A percentile compares a stretch with the other conserved stretches of the same genome.
Conservation (phyloP, 352 stramenopile species). For the Elongisporangium undulatum region DNA sequence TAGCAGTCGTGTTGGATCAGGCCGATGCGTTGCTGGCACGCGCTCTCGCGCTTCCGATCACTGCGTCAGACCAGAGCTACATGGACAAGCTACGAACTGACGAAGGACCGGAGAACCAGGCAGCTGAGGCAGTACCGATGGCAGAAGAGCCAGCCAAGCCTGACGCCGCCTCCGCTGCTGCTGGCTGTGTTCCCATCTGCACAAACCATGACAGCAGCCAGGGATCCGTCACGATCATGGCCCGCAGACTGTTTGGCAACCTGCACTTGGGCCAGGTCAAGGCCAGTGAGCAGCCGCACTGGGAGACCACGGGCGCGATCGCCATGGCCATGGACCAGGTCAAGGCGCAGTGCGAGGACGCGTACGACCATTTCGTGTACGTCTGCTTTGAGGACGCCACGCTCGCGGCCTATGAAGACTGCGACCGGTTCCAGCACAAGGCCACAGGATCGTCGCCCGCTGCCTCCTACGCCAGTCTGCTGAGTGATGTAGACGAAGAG, state of each 20-base stretch:
- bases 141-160: background rate
- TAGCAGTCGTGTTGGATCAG: constrained; percentile 12
- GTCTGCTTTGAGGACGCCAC: constrained; percentile 18
- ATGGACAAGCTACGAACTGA: background rate
- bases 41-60: constrained; percentile 20
- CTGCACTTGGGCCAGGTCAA: constrained; percentile 28
- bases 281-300: background rate
- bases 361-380: constrained; percentile 53
- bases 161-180: background rate
- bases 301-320: constrained; percentile 12
- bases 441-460: background rate
- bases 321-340: constrained; percentile 23
- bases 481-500: constrained; percentile 32
- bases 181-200: background rate
- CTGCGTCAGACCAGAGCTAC: constrained; percentile 18
- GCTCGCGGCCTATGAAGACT: constrained; percentile 7
- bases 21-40: constrained; percentile 21
- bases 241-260: constrained; percentile 15
- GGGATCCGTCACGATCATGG: background rate
- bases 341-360: constrained; percentile 28
- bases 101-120: background rate
- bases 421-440: constrained; percentile 4
- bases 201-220: background rate
- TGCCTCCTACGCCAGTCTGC: constrained; percentile 5
- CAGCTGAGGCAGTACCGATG: background rate